A percentile compares a stretch with the other conserved stretches of the same genome.
Conservation (phyloP, 2,329 filamentous ascomycete species). For the Dryadomyces quercivorus region DNA sequence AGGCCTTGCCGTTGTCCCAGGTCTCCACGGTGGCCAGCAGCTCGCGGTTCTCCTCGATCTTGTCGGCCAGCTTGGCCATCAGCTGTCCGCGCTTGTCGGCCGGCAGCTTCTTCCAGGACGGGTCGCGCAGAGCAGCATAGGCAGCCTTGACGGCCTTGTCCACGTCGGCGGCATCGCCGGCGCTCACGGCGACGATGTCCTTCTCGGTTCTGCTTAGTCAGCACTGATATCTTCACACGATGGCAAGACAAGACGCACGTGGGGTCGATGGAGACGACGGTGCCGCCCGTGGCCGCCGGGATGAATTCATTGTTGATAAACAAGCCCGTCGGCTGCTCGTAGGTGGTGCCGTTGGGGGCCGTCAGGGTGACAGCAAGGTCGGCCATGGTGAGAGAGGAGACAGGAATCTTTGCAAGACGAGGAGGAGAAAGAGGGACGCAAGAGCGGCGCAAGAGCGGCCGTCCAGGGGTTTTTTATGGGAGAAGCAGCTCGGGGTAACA, state of each 20-base stretch:
- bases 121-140: constrained; percentile 1
- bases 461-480: too few species aligned
- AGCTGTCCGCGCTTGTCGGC: constrained; percentile 20
- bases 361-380: not conserved
- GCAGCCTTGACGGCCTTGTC: constrained; percentile 8
- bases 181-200: constrained; percentile 1
- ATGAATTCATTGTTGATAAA: constrained; percentile 11
- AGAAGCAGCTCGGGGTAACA: not conserved
- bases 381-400: not conserved
- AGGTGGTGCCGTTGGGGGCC: constrained; percentile 5
- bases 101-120: constrained; percentile 3
- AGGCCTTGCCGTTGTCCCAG: constrained; percentile 65
- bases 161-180: constrained; percentile 4
- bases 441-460: too few species aligned
- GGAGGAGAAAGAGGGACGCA: too few species aligned
- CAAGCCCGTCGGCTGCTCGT: constrained; percentile 6
- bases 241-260: not conserved
- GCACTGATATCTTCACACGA: not conserved
- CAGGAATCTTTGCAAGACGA: not conserved
- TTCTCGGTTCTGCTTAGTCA: constrained; percentile 1
- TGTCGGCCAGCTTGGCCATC: constrained; percentile 28
- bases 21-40: constrained; percentile 44
- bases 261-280: constrained; percentile 4
- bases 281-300: not conserved
- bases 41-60: constrained; percentile 24